These are phyloP conservation scores for Globisporangium nunn DNA, from an alignment of 352 stramenopile genomes.

Conservation along the genomic window DNA sequence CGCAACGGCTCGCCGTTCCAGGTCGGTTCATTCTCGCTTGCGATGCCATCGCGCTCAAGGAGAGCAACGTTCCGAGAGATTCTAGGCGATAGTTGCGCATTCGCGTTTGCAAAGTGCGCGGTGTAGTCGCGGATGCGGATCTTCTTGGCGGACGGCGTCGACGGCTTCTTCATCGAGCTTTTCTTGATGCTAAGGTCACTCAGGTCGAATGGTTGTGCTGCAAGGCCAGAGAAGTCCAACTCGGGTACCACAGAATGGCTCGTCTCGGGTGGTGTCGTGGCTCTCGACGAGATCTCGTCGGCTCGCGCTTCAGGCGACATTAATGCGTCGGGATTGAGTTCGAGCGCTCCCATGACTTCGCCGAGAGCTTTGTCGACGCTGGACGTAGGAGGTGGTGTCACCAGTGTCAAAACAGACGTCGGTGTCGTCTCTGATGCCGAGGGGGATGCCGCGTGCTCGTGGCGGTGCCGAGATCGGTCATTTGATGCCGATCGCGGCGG, in stretches of 20 bases:
- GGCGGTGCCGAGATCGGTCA: conserved; percentile 1
- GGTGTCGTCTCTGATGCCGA: neutral
- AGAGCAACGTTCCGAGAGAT: neutral
- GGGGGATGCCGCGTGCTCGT: too few relatives aligned
- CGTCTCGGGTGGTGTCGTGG: too few relatives aligned
- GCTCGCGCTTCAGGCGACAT: too few relatives aligned
- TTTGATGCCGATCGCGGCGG: conserved; percentile 18
- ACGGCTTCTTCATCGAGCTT: neutral
- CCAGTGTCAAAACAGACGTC: neutral
- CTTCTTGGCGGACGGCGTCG: conserved; percentile 15
- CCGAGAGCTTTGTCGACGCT: too few relatives aligned
- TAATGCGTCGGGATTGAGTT: too few relatives aligned
- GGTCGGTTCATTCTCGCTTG: conserved; percentile 10
- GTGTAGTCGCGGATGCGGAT: conserved; percentile 23
- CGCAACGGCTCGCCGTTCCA: conserved; percentile 34
- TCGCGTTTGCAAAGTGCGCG: conserved; percentile 20
- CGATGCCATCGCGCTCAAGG: neutral
- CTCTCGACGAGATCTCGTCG: too few relatives aligned
- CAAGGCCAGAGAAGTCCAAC: too few relatives aligned
- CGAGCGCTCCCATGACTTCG: too few relatives aligned
- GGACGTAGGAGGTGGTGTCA: too few relatives aligned
- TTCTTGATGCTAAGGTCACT: neutral
- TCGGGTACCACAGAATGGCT: too few relatives aligned
- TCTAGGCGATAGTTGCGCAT: neutral
- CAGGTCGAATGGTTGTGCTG: too few relatives aligned